phyloP scores from a whole-genome alignment of 2,329 filamentous ascomycete species.

The Aureobasidium pullulans region DNA sequence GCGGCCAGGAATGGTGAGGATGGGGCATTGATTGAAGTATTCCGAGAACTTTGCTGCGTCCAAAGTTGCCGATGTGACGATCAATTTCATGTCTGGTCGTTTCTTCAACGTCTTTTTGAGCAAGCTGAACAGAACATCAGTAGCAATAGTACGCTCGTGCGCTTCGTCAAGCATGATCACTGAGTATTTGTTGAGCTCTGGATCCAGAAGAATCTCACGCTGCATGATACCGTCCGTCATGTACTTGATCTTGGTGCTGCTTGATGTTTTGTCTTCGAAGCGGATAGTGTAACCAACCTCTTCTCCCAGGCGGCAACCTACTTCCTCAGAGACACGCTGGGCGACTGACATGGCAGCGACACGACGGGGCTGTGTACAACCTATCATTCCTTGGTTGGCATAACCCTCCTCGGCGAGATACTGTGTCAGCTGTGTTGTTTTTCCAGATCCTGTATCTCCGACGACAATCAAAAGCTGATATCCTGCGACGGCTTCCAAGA shows the following conservation, averaged over 20 bases:
- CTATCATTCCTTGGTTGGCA: conserved; percentile 78
- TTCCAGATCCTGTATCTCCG: conserved; percentile 93
- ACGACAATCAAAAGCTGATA: conserved; percentile 95
- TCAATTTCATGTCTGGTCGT: conserved; percentile 82
- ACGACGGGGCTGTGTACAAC: conserved; percentile 93
- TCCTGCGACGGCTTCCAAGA: conserved; percentile 77
- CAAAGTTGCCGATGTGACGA: conserved; percentile 92
- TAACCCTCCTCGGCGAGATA: conserved; percentile 92
- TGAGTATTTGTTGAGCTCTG: conserved; percentile 80
- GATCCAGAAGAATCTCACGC: conserved; percentile 87
- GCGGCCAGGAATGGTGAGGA: conserved; percentile 91
- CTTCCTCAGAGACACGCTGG: conserved; percentile 92
- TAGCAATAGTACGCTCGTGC: conserved; percentile 93
- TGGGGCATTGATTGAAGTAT: conserved; percentile 93
- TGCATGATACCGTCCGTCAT: conserved; percentile 99
- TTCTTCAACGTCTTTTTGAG: conserved; percentile 88
- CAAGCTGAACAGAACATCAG: conserved; percentile 88
- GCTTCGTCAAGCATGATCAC: conserved; percentile 98
- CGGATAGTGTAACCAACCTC: conserved; percentile 97
- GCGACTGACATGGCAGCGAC: conserved; percentile 97
- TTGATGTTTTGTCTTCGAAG: conserved; percentile 88
- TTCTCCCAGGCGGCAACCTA: conserved; percentile 81
- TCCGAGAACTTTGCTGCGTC: conserved; percentile 96
- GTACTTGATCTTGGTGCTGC: conserved; percentile 92
- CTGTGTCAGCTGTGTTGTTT: conserved; percentile 93